These are phyloP conservation scores for Hyphodiscus sp. DNA, from an alignment of 2,329 filamentous ascomycete genomes.

Conservation along the genomic window DNA sequence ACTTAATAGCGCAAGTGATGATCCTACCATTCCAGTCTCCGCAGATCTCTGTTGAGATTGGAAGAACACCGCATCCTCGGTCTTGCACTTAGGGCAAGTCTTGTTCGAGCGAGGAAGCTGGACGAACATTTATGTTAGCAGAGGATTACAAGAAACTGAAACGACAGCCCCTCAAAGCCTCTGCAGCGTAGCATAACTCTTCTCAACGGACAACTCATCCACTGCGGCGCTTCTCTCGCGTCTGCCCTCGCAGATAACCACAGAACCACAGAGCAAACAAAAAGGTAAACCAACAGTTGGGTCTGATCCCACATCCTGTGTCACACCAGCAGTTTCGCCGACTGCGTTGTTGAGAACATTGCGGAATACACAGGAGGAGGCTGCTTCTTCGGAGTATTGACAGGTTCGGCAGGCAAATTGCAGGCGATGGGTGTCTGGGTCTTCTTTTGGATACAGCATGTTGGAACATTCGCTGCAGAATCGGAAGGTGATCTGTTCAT, in stretches of 20 bases:
- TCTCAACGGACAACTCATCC: slow-evolving; percentile 5
- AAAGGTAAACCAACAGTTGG: slow-evolving; percentile 80
- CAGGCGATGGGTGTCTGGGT: slow-evolving; percentile 73
- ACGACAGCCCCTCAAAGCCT: slow-evolving; percentile 12
- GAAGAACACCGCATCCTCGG: slow-evolving; percentile 94
- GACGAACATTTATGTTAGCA: slow-evolving; percentile 37
- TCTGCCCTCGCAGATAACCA: slow-evolving; percentile 36
- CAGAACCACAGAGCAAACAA: slow-evolving; percentile 42
- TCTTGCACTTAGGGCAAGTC: slow-evolving; percentile 75
- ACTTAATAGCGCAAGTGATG: background rate
- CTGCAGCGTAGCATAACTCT: slow-evolving; percentile 1
- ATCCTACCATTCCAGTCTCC: slow-evolving; percentile 90
- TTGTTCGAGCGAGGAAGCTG: slow-evolving; percentile 89
- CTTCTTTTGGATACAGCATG: slow-evolving; percentile 96
- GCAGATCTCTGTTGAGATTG: slow-evolving; percentile 96
- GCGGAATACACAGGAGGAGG: slow-evolving; percentile 88
- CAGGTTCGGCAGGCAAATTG: slow-evolving; percentile 96
- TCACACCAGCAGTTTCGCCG: slow-evolving; percentile 93
- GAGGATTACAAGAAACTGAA: slow-evolving; percentile 13
- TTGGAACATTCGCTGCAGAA: slow-evolving; percentile 99
- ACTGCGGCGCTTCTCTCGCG: background rate
- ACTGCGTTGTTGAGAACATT: slow-evolving; percentile 88
- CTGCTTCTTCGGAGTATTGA: slow-evolving; percentile 80
- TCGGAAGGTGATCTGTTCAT: slow-evolving; percentile 86
- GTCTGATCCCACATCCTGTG: slow-evolving; percentile 93